Evolutionary conservation across 208 protist species (phyloP).

Genomic region (Wallacemonas sp.): DNA sequence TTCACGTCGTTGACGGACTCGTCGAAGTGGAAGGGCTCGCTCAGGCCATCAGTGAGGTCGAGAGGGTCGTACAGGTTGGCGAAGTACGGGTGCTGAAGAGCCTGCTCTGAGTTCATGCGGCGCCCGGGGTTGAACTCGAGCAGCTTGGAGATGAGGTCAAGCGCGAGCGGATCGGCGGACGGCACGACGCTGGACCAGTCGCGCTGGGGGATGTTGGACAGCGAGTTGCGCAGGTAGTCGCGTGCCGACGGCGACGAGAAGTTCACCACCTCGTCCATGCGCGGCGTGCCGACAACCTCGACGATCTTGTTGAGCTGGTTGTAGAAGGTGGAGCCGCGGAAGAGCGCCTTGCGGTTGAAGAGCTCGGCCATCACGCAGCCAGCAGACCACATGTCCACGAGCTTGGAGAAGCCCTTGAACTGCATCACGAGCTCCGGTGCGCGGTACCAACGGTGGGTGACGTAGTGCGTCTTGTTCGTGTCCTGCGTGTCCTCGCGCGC

Average conservation of each 20-base stretch:
- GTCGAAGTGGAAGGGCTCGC: conserved; percentile 83
- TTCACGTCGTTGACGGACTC: conserved; percentile 66
- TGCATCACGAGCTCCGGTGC: conserved; percentile 97
- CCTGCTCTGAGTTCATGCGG: conserved; percentile 81
- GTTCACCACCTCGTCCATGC: conserved; percentile 87
- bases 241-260: conserved; percentile 86
- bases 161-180: conserved; percentile 57
- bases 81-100: conserved; percentile 91
- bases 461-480: conserved; percentile 93
- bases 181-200: conserved; percentile 72
- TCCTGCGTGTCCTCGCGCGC: conserved; percentile 89
- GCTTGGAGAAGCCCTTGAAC: conserved; percentile 92
- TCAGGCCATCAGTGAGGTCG: conserved; percentile 73
- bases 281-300: conserved; percentile 88
- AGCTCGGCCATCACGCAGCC: conserved; percentile 92
- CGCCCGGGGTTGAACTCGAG: conserved; percentile 86
- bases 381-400: conserved; percentile 90
- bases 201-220: conserved; percentile 55
- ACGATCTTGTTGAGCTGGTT: conserved; percentile 94
- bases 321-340: conserved; percentile 91
- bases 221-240: conserved; percentile 81
- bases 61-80: conserved; percentile 73
- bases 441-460: conserved; percentile 97
- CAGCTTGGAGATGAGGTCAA: conserved; percentile 81
- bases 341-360: conserved; percentile 90